These are phyloP conservation scores for Pezicula radicicola DNA, from an alignment of 2,329 filamentous ascomycete genomes.

Conservation along the genomic window DNA sequence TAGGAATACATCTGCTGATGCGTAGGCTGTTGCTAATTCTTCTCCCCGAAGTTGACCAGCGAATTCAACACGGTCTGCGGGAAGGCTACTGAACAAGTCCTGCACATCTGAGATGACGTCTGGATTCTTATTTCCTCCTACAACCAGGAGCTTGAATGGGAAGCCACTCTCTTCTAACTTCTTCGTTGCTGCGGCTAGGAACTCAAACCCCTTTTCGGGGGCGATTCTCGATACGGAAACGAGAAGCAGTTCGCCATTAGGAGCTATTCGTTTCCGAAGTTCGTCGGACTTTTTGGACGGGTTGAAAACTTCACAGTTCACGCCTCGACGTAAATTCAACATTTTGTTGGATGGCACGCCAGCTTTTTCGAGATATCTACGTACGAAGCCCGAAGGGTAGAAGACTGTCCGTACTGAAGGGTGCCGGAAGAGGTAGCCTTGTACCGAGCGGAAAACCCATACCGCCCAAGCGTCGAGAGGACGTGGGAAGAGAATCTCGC, in stretches of 20 bases:
- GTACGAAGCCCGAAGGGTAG: constrained; percentile 64
- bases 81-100: constrained; percentile 52
- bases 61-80: constrained; percentile 57
- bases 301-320: constrained; percentile 60
- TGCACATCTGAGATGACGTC: constrained; percentile 60
- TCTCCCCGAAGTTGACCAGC: constrained; percentile 62
- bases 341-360: constrained; percentile 55
- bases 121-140: constrained; percentile 64
- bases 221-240: constrained; percentile 65
- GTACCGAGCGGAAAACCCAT: constrained; percentile 58
- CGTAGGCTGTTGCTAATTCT: constrained; percentile 62
- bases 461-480: constrained; percentile 60
- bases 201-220: constrained; percentile 69
- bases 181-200: constrained; percentile 54
- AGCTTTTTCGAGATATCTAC: constrained; percentile 55
- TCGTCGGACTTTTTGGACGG: constrained; percentile 48
- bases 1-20: constrained; percentile 66
- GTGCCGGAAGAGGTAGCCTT: constrained; percentile 65
- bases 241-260: constrained; percentile 61
- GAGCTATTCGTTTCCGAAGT: constrained; percentile 53
- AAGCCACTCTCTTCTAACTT: constrained; percentile 53
- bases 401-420: constrained; percentile 62
- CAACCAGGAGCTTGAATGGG: constrained; percentile 62
- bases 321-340: constrained; percentile 60
- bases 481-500: constrained; percentile 63